These are phyloP conservation scores for Strigomonas galati DNA, from an alignment of 208 protist genomes.

Conservation along the genomic window DNA sequence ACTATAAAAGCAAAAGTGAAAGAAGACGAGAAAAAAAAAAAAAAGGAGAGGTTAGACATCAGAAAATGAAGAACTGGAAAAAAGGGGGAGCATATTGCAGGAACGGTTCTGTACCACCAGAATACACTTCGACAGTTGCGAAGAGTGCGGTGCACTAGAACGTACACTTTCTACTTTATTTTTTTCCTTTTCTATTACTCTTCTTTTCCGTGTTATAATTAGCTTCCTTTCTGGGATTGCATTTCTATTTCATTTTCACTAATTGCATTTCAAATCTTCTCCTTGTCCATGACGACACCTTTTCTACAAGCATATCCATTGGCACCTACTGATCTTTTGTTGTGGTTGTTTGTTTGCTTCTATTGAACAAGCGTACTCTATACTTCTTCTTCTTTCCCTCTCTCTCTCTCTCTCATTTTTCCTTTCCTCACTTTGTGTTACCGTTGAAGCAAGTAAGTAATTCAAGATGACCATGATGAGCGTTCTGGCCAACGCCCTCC, in stretches of 20 bases:
- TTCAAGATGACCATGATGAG: slow-evolving; percentile 99
- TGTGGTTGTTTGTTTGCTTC: neutral
- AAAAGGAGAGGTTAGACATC: neutral
- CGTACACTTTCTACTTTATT: slow-evolving; percentile 15
- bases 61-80: too few relatives aligned
- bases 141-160: neutral
- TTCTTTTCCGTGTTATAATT: neutral
- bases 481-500: slow-evolving; percentile 98
- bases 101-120: slow-evolving; percentile 6
- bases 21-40: too few relatives aligned
- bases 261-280: too few relatives aligned
- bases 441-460: slow-evolving; percentile 8
- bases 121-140: slow-evolving; percentile 9
- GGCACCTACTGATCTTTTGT: neutral
- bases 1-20: too few relatives aligned
- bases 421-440: neutral
- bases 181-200: slow-evolving; percentile 11
- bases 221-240: neutral
- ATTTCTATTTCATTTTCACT: neutral
- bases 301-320: neutral
- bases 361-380: neutral
- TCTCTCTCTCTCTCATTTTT: slow-evolving; percentile 9
- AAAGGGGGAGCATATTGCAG: slow-evolving; percentile 10
- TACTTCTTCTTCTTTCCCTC: neutral
- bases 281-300: neutral